phyloP scores from a whole-genome alignment of 768 basidiomycete genomes.

The Termitomyces sp. region DNA sequence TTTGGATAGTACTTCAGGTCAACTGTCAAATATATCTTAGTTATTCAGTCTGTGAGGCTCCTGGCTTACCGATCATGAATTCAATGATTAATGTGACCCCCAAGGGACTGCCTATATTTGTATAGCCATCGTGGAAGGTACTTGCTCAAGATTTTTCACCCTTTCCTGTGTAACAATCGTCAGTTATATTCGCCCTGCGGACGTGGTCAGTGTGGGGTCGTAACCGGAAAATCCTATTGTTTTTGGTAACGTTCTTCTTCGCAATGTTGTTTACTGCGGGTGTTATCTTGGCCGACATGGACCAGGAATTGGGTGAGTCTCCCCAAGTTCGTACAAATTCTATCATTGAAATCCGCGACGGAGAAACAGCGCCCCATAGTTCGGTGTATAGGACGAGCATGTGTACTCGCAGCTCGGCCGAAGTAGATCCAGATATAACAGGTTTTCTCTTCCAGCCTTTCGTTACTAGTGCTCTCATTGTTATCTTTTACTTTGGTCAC shows the following conservation, averaged over 20 bases:
- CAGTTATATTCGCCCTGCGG: background rate
- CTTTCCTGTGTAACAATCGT: background rate
- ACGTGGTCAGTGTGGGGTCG: background rate
- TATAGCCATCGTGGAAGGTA: background rate
- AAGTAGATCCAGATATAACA: background rate
- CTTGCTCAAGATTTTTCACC: background rate
- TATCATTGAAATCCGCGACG: background rate
- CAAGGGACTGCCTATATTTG: conserved; percentile 1
- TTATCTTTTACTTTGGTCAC: background rate
- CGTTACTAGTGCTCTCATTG: background rate
- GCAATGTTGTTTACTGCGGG: background rate
- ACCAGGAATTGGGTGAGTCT: background rate
- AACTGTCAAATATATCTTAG: background rate
- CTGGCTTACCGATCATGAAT: background rate
- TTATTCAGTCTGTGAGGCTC: background rate
- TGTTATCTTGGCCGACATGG: background rate
- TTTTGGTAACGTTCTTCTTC: background rate
- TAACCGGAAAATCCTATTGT: background rate
- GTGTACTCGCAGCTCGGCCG: background rate
- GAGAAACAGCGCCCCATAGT: background rate
- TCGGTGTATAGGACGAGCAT: background rate
- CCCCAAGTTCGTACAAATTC: background rate
- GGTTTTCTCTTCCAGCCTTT: background rate
- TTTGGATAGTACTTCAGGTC: background rate
- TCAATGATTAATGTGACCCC: background rate